A percentile compares a stretch with the other conserved stretches of the same genome.
Evolutionary conservation across 2,329 filamentous ascomycete genomes (phyloP).

Genomic region (Beauveria australis): DNA sequence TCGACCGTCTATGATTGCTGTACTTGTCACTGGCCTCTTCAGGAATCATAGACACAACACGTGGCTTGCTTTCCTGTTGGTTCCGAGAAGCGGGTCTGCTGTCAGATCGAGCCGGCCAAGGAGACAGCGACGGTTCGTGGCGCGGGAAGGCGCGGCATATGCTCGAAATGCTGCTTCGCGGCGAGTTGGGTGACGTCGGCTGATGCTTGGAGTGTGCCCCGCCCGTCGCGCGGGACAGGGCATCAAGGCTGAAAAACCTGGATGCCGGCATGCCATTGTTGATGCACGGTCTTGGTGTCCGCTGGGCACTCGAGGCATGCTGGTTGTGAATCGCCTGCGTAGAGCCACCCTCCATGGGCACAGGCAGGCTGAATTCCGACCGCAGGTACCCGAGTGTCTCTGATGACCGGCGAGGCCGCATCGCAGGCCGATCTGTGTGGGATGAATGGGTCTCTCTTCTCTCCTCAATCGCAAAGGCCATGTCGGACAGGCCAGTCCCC

Average conservation of each 20-base stretch:
- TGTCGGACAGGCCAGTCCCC: background rate
- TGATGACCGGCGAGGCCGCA: constrained; percentile 13
- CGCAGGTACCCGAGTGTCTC: constrained; percentile 14
- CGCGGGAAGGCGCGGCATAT: background rate
- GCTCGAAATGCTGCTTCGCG: background rate
- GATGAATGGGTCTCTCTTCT: background rate
- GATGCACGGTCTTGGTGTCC: background rate
- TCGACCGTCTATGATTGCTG: background rate
- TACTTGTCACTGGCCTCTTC: constrained; percentile 9
- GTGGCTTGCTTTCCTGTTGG: constrained; percentile 2
- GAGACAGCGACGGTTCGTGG: constrained; percentile 4
- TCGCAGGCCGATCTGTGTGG: background rate
- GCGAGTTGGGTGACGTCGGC: background rate
- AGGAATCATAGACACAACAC: constrained; percentile 12
- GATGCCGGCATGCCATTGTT: constrained; percentile 7
- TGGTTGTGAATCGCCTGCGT: constrained; percentile 14
- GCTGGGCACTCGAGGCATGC: constrained; percentile 8
- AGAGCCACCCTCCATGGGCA: background rate
- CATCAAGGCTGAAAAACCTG: constrained; percentile 13
- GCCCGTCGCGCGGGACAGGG: constrained; percentile 12
- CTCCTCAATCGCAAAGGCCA: background rate
- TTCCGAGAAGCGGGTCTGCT: background rate
- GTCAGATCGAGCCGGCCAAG: constrained; percentile 10
- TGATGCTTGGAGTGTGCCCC: background rate
- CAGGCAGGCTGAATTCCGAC: background rate